Percentiles rank a stretch among this genome's conserved stretches.
Evolutionary conservation across 225 moss, liverwort and hornwort species (phyloP).

Genomic region (Bryum argenteum): DNA sequence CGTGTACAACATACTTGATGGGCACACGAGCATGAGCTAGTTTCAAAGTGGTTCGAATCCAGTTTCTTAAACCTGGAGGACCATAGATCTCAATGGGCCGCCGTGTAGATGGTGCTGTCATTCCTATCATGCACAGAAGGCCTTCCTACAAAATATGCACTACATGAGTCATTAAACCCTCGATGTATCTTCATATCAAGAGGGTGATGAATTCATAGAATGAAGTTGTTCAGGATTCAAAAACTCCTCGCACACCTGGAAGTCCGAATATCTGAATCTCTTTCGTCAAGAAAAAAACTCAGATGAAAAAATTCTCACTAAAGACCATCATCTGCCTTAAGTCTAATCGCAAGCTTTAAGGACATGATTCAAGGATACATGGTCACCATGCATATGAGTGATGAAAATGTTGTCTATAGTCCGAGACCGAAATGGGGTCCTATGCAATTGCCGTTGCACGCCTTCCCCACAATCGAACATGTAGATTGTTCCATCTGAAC

Average conservation of each 20-base stretch:
- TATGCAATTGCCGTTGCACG: constrained; percentile 80
- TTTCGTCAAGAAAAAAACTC: constrained; percentile 46
- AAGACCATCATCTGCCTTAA: neutral
- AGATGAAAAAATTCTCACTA: constrained; percentile 4
- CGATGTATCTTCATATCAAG: constrained; percentile 6
- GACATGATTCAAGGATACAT: constrained; percentile 75
- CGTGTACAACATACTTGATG: constrained; percentile 88
- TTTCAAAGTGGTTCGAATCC: constrained; percentile 90
- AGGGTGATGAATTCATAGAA: neutral
- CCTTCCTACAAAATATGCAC: constrained; percentile 80
- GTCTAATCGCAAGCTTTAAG: constrained; percentile 13
- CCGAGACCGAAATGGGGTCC: constrained; percentile 82
- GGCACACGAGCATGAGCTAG: constrained; percentile 80
- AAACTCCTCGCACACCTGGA: constrained; percentile 62
- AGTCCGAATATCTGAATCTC: constrained; percentile 85
- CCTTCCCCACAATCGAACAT: constrained; percentile 99
- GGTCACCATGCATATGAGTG: constrained; percentile 99
- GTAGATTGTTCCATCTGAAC: constrained; percentile 78
- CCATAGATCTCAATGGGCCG: constrained; percentile 82
- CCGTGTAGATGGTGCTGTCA: constrained; percentile 70
- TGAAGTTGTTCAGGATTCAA: neutral
- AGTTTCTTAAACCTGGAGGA: constrained; percentile 80
- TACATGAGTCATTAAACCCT: constrained; percentile 22
- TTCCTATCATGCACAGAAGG: constrained; percentile 96
- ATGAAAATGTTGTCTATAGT: constrained; percentile 85